Conservation (phyloP, 306 rosid genomes). For the Dryas alaskensis region DNA sequence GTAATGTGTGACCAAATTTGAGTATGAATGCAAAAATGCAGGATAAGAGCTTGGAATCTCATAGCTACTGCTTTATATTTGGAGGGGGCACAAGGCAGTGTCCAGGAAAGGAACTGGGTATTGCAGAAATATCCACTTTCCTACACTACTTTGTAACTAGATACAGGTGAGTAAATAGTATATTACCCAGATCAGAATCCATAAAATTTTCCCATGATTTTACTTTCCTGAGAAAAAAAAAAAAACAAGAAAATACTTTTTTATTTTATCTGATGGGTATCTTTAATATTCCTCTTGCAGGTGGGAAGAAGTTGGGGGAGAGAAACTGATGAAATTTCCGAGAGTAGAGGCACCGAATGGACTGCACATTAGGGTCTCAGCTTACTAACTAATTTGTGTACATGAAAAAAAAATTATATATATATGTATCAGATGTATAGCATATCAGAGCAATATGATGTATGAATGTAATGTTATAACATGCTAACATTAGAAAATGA, state of each 20-base stretch:
- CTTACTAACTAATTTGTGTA: constrained; percentile 57
- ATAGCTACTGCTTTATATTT: constrained; percentile 61
- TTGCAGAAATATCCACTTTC: constrained; percentile 82
- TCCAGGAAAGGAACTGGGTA: constrained; percentile 95
- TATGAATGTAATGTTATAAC: constrained; percentile 24
- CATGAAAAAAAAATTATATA: constrained; percentile 36
- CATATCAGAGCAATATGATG: constrained; percentile 30
- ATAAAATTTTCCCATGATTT: not conserved
- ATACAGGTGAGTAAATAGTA: constrained; percentile 61
- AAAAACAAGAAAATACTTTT: no score
- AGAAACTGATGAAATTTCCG: constrained; percentile 84
- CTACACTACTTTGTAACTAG: constrained; percentile 86
- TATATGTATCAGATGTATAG: not conserved
- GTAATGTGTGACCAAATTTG: not conserved
- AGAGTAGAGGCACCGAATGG: constrained; percentile 98
- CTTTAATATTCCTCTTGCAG: constrained; percentile 35
- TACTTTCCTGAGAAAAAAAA: not conserved
- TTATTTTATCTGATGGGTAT: no score
- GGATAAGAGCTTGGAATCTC: constrained; percentile 67
- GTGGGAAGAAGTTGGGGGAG: constrained; percentile 99
- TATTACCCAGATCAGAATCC: not conserved
- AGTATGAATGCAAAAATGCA: constrained; percentile 33
- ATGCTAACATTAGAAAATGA: constrained; percentile 43
- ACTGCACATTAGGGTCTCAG: constrained; percentile 73
- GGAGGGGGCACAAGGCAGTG: constrained; percentile 92